Evolutionary conservation across 495 filamentous ascomycete genomes (phyloP).

Genomic region (Tuber melanosporum): DNA sequence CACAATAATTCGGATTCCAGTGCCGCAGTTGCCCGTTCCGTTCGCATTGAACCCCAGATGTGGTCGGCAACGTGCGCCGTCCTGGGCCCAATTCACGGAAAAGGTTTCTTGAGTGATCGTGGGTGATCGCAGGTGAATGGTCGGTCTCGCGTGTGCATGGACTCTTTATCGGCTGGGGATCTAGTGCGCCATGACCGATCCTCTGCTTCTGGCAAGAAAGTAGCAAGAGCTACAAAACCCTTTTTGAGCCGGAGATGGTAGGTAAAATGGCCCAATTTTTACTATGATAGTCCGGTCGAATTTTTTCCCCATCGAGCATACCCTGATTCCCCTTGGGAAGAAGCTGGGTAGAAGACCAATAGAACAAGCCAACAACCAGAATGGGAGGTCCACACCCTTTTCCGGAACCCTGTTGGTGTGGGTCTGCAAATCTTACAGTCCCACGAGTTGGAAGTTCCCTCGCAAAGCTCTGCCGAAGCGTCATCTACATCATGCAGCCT

Average conservation of each 20-base stretch:
- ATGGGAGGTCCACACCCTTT: constrained; percentile 11
- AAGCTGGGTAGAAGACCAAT: constrained; percentile 35
- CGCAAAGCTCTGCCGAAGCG: constrained; percentile 36
- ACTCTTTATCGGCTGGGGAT: constrained; percentile 34
- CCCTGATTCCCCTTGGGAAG: neutral
- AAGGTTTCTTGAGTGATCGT: constrained; percentile 18
- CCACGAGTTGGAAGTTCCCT: constrained; percentile 36
- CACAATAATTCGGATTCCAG: constrained; percentile 24
- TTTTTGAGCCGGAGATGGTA: neutral
- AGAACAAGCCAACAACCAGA: constrained; percentile 27
- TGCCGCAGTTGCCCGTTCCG: constrained; percentile 19
- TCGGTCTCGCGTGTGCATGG: constrained; percentile 20
- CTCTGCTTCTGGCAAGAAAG: neutral
- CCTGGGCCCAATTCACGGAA: constrained; percentile 19
- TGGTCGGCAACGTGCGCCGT: constrained; percentile 33
- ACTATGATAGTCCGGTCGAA: neutral
- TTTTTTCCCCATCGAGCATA: neutral
- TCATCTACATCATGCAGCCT: constrained; percentile 38
- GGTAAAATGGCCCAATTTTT: neutral
- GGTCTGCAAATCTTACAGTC: constrained; percentile 39
- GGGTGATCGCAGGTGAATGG: constrained; percentile 28
- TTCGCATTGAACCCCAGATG: constrained; percentile 7
- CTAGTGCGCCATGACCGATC: constrained; percentile 36
- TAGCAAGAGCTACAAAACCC: neutral
- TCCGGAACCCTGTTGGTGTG: constrained; percentile 33